Evolutionary conservation across 495 filamentous ascomycete species (phyloP).

Genomic region (Lasiosphaeria hispida): DNA sequence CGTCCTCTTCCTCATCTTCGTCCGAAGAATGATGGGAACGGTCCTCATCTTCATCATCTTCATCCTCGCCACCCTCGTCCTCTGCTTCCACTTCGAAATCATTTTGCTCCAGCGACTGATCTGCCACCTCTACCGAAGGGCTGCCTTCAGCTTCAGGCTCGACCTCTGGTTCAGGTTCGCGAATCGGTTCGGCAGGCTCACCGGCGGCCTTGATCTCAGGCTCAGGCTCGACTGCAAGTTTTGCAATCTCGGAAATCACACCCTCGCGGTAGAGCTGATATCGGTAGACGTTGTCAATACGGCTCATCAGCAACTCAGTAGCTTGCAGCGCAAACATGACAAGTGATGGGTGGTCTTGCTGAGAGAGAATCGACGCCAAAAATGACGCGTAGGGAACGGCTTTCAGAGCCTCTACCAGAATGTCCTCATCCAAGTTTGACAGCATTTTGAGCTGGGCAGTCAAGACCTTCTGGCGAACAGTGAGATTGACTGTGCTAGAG

Average conservation of each 20-base stretch:
- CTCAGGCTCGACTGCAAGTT: conserved; percentile 47
- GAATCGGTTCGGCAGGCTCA: conserved; percentile 7
- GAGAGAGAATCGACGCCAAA: conserved; percentile 90
- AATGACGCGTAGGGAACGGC: conserved; percentile 96
- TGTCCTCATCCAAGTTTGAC: conserved; percentile 80
- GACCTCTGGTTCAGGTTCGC: conserved; percentile 17
- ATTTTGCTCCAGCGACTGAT: conserved; percentile 20
- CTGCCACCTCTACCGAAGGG: background rate
- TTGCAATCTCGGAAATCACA: conserved; percentile 86
- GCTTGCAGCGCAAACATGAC: conserved; percentile 86
- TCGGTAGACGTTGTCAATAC: conserved; percentile 82
- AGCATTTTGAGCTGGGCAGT: conserved; percentile 97
- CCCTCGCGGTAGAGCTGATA: conserved; percentile 98
- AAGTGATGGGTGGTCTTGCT: conserved; percentile 86
- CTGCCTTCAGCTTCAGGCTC: conserved; percentile 2
- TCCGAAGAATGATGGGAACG: conserved; percentile 25
- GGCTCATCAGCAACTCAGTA: conserved; percentile 78
- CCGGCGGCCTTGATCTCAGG: background rate
- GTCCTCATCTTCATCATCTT: conserved; percentile 49
- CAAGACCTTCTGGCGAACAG: conserved; percentile 93
- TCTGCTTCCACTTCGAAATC: conserved; percentile 27
- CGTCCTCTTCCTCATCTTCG: conserved; percentile 57
- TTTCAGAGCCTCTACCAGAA: conserved; percentile 85
- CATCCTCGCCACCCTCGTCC: conserved; percentile 28
- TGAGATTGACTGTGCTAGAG: conserved; percentile 97